Base-by-base conservation (phyloP, 108 stramenopile genomes). In the Cyclotella choctawhatcheeana region DNA sequence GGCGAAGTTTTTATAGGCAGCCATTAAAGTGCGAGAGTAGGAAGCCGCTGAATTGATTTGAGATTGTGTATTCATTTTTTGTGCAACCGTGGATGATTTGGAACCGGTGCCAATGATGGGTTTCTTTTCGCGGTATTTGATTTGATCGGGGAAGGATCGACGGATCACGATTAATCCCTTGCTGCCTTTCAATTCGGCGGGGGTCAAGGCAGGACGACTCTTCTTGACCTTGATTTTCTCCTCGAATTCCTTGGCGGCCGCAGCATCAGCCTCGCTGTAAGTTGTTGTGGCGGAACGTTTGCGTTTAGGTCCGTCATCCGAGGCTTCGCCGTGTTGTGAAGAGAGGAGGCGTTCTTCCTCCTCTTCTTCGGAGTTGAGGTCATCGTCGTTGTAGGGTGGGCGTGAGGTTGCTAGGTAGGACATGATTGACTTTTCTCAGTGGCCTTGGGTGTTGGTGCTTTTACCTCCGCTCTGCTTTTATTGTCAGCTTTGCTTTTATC, bases 261-360 rank as follows among this genome's bases (percentile, higher is more conserved):
- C 77, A 18, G 80, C 81, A 17, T 55, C 76, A 12, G 81, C 83
- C 50, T 88, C 88, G 35, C 82, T 79, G 37, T 63, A 74, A n/a
- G 74, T 71, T 69, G 85, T 84, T 40, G 67, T 44, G 18, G 73
- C 71, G 33, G 56, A 14, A 1, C 82, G 76, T 47, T 61, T 71
- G 35, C 78, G 84, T 51, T 50, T 32, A 14, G 40, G 70, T 43
- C 24, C 40, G 34, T 62, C 63, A 29, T 45, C 68, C 51, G 21
- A 43, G 35, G 40, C 76, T 70, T 89, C 88, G 33, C 88, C 86
- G 68, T 89, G 54, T 54, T 67, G 69, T 29, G 68, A 69, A 21
- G 86, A 88, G 60, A 87, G 72, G 3, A 63, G 69, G 16, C 78
- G 86, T 65, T 93, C 88, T 69, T 87, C 84, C 64, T 88, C 87